Base-by-base conservation (phyloP, 1,139 yeast genomes). In the Candida sp. region DNA sequence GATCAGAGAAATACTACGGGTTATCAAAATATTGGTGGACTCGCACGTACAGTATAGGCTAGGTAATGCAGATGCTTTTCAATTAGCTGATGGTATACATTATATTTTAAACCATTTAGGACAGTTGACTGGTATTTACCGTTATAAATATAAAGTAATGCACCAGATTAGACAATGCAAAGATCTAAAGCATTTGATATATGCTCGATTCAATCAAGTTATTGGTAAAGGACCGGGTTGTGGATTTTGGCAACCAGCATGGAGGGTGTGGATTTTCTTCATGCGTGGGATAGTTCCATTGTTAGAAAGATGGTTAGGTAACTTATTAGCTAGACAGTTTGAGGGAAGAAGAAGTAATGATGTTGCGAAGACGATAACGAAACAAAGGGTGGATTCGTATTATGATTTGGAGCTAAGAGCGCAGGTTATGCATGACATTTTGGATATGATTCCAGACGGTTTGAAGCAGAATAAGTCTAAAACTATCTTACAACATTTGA, bases 191-290 rank as follows among this genome's bases (percentile, higher is more conserved):
- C 99, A 95, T 61, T 82, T 91, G 9, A 85, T 93, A 1, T 93
- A 93, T 58, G 77, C 87, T 49, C 75, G 84, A 45, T 93, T 95
- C 67, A 93, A 95, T 58, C 67, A 68, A 32, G 75, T 78, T 34
- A 87, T 95, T 35, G 98, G 98, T 0, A 93, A 93, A 60, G 99
- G 99, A 1, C 99, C 99, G 1, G 99, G 99, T 0, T 88, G 96
- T 68, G 99, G 99, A 2, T 88, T 93, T 62, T 95, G 99, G 99
- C 99, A 93, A 58, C 99, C 99, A 0, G 87, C 97, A 1, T 93
- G 99, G 99, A 74, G 97, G 53, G 95, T 91, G 1, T 95, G 99
- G 99, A 70, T 95, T 3, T 87, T 84, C 46, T 93, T 93, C 61
- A 66, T 93, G 66, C 73, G 99, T 55, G 99, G 99, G 12, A 85